These are phyloP conservation scores for Colletotrichum lini DNA, from an alignment of 2,329 filamentous ascomycete species.

Conservation along the genomic window DNA sequence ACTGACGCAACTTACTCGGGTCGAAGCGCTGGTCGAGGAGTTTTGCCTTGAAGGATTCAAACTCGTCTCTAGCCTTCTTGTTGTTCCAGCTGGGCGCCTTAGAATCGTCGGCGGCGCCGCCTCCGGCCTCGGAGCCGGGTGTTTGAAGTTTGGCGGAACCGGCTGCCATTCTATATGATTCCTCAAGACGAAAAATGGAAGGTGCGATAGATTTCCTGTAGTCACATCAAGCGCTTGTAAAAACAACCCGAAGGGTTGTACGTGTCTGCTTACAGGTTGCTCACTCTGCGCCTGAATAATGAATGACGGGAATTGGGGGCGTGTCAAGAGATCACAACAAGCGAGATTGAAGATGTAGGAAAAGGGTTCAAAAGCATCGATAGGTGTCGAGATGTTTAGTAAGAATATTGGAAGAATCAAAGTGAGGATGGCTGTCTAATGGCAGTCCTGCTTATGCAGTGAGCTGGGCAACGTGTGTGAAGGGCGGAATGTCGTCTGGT, in stretches of 20 bases:
- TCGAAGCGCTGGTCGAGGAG: slow-evolving; percentile 64
- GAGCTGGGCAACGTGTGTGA: background rate
- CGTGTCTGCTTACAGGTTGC: background rate
- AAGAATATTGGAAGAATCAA: background rate
- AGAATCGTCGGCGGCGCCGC: slow-evolving; percentile 45
- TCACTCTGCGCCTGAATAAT: background rate
- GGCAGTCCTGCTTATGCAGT: background rate
- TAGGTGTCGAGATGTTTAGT: too few relatives aligned
- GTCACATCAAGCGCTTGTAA: too few relatives aligned
- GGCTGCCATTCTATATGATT: slow-evolving; percentile 22
- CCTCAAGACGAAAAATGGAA: too few relatives aligned
- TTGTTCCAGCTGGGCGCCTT: slow-evolving; percentile 48
- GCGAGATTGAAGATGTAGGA: background rate
- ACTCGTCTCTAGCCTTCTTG: slow-evolving; percentile 61
- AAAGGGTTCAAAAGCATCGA: background rate
- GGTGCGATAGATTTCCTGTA: too few relatives aligned
- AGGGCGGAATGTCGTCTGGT: background rate
- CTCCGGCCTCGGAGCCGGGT: slow-evolving; percentile 35
- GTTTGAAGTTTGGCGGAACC: slow-evolving; percentile 31
- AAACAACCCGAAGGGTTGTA: background rate
- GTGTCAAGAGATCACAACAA: background rate
- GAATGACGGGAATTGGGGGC: background rate
- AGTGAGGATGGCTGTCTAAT: background rate
- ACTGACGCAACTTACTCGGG: slow-evolving; percentile 49
- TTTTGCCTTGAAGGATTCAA: slow-evolving; percentile 53